Percentiles rank a stretch among this genome's conserved stretches.
Evolutionary conservation across 2,329 filamentous ascomycete genomes (phyloP).

Genomic region (Gnomoniopsis smithogilvyi): DNA sequence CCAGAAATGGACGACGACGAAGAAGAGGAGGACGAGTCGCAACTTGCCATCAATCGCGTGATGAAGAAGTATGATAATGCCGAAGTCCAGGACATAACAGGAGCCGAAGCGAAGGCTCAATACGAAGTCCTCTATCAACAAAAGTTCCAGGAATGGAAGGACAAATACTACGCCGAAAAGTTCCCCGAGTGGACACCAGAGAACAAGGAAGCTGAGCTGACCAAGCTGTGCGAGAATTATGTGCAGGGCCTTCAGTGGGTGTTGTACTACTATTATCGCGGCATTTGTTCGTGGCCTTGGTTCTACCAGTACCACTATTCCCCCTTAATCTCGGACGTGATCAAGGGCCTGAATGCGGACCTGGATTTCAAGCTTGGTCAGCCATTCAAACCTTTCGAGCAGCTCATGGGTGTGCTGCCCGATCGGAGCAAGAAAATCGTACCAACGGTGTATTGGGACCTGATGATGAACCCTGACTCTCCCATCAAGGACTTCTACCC

Average conservation of each 20-base stretch:
- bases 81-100: constrained; percentile 73
- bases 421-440: constrained; percentile 98
- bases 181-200: constrained; percentile 82
- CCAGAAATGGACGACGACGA: constrained; percentile 48
- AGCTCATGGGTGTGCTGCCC: constrained; percentile 96
- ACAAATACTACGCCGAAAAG: constrained; percentile 87
- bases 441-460: constrained; percentile 76
- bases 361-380: constrained; percentile 92
- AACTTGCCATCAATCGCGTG: constrained; percentile 78
- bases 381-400: constrained; percentile 91
- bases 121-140: constrained; percentile 84
- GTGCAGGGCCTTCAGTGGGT: constrained; percentile 98
- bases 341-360: constrained; percentile 80
- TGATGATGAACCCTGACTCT: constrained; percentile 89
- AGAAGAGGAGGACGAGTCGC: constrained; percentile 78
- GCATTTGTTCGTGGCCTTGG: constrained; percentile 98
- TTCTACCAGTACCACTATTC: constrained; percentile 97
- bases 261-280: constrained; percentile 94
- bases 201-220: constrained; percentile 72
- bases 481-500: constrained; percentile 98
- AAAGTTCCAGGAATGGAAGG: constrained; percentile 91
- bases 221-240: constrained; percentile 87
- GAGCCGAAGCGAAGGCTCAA: constrained; percentile 73
- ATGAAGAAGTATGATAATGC: constrained; percentile 91
- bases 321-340: constrained; percentile 89